Evolutionary conservation across 2,329 filamentous ascomycete species (phyloP).

Genomic region (Myriosclerotinia scirpicola): DNA sequence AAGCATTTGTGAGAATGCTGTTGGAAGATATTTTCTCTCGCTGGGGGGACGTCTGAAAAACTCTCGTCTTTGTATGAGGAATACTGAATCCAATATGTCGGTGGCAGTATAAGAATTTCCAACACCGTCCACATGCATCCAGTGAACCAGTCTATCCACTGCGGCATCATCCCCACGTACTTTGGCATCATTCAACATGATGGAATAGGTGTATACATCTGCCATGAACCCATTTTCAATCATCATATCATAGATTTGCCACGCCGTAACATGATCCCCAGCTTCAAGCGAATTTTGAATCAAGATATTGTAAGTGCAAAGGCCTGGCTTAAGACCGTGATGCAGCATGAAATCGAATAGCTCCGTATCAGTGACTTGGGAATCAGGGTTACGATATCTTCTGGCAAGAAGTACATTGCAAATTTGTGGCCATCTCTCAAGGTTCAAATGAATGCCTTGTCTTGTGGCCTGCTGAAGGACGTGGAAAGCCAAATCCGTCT

Average conservation of each 20-base stretch:
- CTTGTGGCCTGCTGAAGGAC: conserved; percentile 45
- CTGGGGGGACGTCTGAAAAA: conserved; percentile 1
- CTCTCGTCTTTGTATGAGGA: conserved; percentile 12
- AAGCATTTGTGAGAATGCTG: conserved; percentile 39
- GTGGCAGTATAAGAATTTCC: conserved; percentile 51
- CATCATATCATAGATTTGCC: conserved; percentile 65
- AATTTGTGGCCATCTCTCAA: conserved; percentile 50
- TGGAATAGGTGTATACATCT: conserved; percentile 65
- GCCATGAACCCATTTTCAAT: conserved; percentile 58
- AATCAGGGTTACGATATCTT: conserved; percentile 40
- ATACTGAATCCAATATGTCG: conserved; percentile 47
- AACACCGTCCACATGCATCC: conserved; percentile 50
- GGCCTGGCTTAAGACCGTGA: conserved; percentile 62
- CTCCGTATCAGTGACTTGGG: conserved; percentile 50
- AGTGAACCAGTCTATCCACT: conserved; percentile 55
- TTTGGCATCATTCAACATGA: conserved; percentile 71
- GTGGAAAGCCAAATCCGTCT: conserved; percentile 44
- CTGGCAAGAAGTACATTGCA: conserved; percentile 59
- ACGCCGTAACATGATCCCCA: conserved; percentile 62
- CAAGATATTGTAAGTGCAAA: conserved; percentile 63
- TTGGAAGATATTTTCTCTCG: conserved; percentile 21
- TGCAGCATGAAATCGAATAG: conserved; percentile 58
- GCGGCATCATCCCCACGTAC: conserved; percentile 42
- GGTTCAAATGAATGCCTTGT: conserved; percentile 48
- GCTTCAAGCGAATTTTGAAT: conserved; percentile 69